Evolutionary conservation across 1,139 yeast genomes (phyloP).

Genomic region (Pichia cactophila): DNA sequence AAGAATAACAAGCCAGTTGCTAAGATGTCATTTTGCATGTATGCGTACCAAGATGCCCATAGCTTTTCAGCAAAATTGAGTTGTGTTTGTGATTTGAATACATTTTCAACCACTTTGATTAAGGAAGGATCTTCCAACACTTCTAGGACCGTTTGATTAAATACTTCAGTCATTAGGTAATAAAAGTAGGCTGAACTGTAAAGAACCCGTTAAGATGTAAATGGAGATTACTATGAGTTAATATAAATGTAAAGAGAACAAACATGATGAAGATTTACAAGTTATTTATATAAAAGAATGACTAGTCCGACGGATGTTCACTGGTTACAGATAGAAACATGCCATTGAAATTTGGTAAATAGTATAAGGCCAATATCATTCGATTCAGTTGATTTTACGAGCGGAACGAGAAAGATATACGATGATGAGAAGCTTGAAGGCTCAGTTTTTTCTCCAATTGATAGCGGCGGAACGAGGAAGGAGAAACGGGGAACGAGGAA

Average conservation of each 20-base stretch:
- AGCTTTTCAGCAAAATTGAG: slow-evolving; percentile 45
- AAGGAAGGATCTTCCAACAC: slow-evolving; percentile 23
- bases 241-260: neutral
- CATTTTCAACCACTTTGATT: slow-evolving; percentile 29
- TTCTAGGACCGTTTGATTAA: slow-evolving; percentile 25
- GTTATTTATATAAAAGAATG: neutral
- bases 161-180: slow-evolving; percentile 24
- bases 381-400: neutral
- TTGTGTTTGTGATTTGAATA: slow-evolving; percentile 33
- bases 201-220: neutral
- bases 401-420: slow-evolving; percentile 6
- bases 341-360: neutral
- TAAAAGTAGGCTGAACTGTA: neutral
- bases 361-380: neutral
- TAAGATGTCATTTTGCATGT: slow-evolving; percentile 66
- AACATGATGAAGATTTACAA: neutral
- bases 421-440: neutral
- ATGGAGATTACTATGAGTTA: neutral
- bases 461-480: neutral
- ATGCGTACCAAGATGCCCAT: slow-evolving; percentile 80
- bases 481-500: neutral
- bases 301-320: neutral
- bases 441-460: neutral
- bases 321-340: neutral
- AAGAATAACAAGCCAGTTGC: slow-evolving; percentile 84